These are phyloP conservation scores for Saccharomycopsis microspora DNA, from an alignment of 805 yeast species.

Conservation along the genomic window DNA sequence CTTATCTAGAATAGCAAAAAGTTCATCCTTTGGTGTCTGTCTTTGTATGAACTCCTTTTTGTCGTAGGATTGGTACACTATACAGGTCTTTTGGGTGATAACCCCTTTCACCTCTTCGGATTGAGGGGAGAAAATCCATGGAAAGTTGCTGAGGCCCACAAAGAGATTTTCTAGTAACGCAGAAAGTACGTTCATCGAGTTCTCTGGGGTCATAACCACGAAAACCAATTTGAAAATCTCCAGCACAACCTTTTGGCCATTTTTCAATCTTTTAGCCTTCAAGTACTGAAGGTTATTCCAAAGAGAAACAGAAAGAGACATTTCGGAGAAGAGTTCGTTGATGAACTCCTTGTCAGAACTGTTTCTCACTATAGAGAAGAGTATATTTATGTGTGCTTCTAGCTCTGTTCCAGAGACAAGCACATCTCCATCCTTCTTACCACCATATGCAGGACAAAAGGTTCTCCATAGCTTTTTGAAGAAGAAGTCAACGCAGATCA, in stretches of 20 bases:
- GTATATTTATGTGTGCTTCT: slow-evolving; percentile 53
- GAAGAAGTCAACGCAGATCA: slow-evolving; percentile 48
- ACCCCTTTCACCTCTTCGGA: not conserved
- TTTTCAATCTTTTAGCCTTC: slow-evolving; percentile 22
- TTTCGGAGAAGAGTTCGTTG: slow-evolving; percentile 20
- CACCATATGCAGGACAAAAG: not conserved
- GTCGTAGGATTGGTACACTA: slow-evolving; percentile 2
- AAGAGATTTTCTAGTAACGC: slow-evolving; percentile 10
- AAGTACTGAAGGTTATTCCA: slow-evolving; percentile 38
- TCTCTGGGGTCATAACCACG: not conserved
- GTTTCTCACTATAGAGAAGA: slow-evolving; percentile 49
- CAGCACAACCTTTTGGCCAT: slow-evolving; percentile 13
- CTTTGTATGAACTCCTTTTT: slow-evolving; percentile 4
- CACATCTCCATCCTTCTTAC: slow-evolving; percentile 20
- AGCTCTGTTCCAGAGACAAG: slow-evolving; percentile 36
- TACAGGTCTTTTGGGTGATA: slow-evolving; percentile 1
- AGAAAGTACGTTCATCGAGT: not conserved
- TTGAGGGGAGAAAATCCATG: slow-evolving; percentile 5
- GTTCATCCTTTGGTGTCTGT: slow-evolving; percentile 19
- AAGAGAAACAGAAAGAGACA: slow-evolving; percentile 21
- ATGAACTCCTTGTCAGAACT: slow-evolving; percentile 25
- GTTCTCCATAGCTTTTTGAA: slow-evolving; percentile 35
- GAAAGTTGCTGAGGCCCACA: slow-evolving; percentile 10
- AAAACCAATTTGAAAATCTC: slow-evolving; percentile 27
- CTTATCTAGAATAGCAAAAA: slow-evolving; percentile 33